Conservation (phyloP, 2,329 filamentous ascomycete genomes). For the Exophiala sp. region DNA sequence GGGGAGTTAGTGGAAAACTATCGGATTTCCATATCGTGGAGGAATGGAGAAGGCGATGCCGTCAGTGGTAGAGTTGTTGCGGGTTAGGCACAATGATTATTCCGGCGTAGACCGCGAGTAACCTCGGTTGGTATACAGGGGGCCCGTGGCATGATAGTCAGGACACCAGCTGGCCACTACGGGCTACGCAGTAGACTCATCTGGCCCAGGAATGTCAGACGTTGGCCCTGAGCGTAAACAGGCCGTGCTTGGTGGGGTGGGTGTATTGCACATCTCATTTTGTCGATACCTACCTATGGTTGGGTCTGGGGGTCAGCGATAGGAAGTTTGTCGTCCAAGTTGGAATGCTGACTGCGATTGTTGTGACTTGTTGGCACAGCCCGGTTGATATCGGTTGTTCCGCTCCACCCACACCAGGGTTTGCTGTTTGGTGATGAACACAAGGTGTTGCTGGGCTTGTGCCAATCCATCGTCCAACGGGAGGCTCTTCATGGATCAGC, state of each 20-base stretch:
- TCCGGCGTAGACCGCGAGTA: slow-evolving; percentile 15
- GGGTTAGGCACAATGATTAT: slow-evolving; percentile 4
- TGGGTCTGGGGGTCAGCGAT: no score
- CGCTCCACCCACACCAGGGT: no score
- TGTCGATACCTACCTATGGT: no score
- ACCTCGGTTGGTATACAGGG: slow-evolving; percentile 19
- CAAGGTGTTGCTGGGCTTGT: no score
- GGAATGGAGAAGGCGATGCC: slow-evolving; percentile 5
- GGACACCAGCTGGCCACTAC: background rate
- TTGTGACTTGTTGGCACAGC: no score
- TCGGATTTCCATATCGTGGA: background rate
- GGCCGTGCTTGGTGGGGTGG: background rate
- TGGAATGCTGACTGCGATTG: no score
- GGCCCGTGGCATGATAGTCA: slow-evolving; percentile 20
- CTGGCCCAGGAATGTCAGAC: no score
- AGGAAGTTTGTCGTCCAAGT: no score
- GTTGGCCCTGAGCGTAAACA: background rate
- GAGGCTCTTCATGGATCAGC: background rate
- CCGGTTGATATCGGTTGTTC: no score
- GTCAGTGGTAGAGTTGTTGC: slow-evolving; percentile 21
- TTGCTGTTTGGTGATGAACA: no score
- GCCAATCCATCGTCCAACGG: no score
- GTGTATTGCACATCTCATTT: background rate
- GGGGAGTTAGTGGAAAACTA: background rate
- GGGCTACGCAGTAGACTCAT: no score